Percentiles rank a stretch among this genome's conserved stretches.
phyloP scores from a whole-genome alignment of 768 basidiomycete species.

The Filobasidium wieringae region DNA sequence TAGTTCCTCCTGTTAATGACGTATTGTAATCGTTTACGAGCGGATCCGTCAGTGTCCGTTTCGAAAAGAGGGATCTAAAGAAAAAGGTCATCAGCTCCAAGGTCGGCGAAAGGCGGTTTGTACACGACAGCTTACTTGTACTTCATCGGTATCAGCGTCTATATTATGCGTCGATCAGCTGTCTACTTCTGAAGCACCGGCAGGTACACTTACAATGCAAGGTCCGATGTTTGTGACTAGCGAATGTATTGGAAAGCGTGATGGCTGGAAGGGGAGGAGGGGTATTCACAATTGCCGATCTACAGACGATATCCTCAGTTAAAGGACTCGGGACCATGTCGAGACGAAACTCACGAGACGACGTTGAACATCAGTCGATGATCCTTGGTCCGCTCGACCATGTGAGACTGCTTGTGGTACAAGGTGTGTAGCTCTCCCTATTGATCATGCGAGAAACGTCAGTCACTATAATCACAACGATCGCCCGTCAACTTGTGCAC shows the following conservation, averaged over 20 bases:
- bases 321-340: neutral
- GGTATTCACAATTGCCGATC: conserved; percentile 93
- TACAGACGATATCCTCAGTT: conserved; percentile 18
- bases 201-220: conserved; percentile 46
- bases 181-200: neutral
- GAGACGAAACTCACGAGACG: conserved; percentile 9
- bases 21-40: conserved; percentile 48
- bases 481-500: neutral
- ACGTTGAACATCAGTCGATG: conserved; percentile 80
- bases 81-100: neutral
- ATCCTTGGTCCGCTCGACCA: conserved; percentile 51
- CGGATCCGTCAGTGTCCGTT: conserved; percentile 60
- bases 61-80: conserved; percentile 66
- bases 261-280: conserved; percentile 60
- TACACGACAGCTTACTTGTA: conserved; percentile 49
- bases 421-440: conserved; percentile 12
- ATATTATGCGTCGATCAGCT: neutral
- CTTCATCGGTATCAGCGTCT: conserved; percentile 67
- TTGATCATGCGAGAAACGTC: neutral
- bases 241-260: conserved; percentile 64
- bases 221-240: conserved; percentile 65
- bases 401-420: conserved; percentile 22
- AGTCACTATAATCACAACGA: neutral
- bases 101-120: neutral
- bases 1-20: conserved; percentile 87